A percentile compares a stretch with the other conserved stretches of the same genome.
These are phyloP conservation scores for Cicer arietinum DNA, from an alignment of 306 rosid genomes.

Conservation along the genomic window DNA sequence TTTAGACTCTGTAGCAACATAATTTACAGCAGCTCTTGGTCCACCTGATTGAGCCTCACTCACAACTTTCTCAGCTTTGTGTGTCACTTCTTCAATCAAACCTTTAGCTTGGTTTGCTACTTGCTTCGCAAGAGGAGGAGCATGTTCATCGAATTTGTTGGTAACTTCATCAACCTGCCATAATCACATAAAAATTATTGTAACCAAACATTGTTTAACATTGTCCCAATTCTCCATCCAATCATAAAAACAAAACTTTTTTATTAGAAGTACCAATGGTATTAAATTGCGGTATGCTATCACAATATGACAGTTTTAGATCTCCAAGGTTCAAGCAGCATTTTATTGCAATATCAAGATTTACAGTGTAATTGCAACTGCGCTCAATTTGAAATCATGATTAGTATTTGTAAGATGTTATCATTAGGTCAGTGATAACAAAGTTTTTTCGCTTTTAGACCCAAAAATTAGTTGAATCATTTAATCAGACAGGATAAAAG, in stretches of 20 bases:
- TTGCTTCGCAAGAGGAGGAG: constrained; percentile 66
- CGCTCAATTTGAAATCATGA: too few species aligned
- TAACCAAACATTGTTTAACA: not conserved
- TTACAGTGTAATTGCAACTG: too few species aligned
- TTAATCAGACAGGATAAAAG: not conserved
- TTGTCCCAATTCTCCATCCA: not conserved
- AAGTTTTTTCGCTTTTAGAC: too few species aligned
- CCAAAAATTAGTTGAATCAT: too few species aligned
- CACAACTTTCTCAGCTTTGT: constrained; percentile 53
- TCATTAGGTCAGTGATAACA: not conserved
- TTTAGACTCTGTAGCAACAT: constrained; percentile 65
- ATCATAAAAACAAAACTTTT: not conserved
- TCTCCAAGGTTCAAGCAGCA: too few species aligned
- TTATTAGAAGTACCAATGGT: too few species aligned
- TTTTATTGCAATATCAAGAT: too few species aligned
- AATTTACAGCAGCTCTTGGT: constrained; percentile 54
- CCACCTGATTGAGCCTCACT: constrained; percentile 69
- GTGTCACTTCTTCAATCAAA: constrained; percentile 47
- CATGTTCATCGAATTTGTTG: constrained; percentile 59
- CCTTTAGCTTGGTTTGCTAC: constrained; percentile 47
- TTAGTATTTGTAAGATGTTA: not conserved
- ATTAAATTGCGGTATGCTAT: too few species aligned
- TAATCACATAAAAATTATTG: constrained; percentile 1
- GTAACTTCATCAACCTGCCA: constrained; percentile 71
- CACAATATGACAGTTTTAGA: too few species aligned